These are phyloP conservation scores for Apiospora koreana DNA, from an alignment of 2,329 filamentous ascomycete species.

Conservation along the genomic window DNA sequence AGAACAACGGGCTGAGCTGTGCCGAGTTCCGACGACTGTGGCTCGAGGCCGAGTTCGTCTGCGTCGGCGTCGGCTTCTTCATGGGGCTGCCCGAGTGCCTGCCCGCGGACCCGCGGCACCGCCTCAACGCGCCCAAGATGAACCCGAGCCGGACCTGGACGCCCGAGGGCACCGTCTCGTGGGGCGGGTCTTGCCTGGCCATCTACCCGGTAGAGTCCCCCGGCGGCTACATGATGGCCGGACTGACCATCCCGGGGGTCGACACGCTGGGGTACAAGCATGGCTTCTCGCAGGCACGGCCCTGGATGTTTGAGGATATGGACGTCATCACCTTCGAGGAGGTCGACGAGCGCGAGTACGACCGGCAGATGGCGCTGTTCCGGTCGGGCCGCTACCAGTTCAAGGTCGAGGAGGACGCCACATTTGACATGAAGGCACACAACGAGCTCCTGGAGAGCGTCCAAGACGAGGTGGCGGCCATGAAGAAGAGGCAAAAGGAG, in stretches of 20 bases:
- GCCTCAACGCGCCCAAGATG: conserved; percentile 55
- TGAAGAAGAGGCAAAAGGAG: conserved; percentile 44
- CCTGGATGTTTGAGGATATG: conserved; percentile 59
- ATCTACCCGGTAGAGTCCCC: conserved; percentile 59
- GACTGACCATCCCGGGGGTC: conserved; percentile 52
- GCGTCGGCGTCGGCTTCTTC: conserved; percentile 12
- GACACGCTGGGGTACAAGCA: conserved; percentile 54
- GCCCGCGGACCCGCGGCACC: conserved; percentile 52
- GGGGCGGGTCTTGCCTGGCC: conserved; percentile 55
- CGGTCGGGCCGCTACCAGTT: conserved; percentile 52
- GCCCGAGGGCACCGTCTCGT: conserved; percentile 55
- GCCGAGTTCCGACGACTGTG: conserved; percentile 18
- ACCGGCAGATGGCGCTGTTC: conserved; percentile 48
- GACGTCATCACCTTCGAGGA: conserved; percentile 57
- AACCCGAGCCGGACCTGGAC: conserved; percentile 59
- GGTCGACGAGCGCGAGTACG: conserved; percentile 53
- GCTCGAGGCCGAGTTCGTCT: conserved; percentile 15
- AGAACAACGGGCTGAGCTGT: conserved; percentile 7
- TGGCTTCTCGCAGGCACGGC: conserved; percentile 44
- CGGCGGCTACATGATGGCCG: conserved; percentile 57
- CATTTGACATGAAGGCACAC: conserved; percentile 58
- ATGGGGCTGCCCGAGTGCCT: conserved; percentile 13
- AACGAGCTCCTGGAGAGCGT: conserved; percentile 48
- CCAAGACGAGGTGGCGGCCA: conserved; percentile 45
- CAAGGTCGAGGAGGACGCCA: conserved; percentile 43